Evolutionary conservation across 108 stramenopile genomes (phyloP).

Genomic region (Stephanodiscus minutulus): DNA sequence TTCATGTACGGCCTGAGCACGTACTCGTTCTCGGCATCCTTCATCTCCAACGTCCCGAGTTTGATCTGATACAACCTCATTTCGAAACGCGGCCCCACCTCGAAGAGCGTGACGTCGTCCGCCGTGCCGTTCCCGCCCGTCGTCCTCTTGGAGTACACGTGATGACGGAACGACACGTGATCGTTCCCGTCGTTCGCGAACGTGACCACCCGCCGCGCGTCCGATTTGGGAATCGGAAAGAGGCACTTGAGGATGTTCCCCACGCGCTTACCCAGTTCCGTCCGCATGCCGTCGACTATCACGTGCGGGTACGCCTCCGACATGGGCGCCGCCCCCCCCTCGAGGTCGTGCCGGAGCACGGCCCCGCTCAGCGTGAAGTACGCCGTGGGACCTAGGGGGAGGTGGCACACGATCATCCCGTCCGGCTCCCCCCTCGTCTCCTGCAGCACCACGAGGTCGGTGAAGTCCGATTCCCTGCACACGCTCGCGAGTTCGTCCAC

Average conservation of each 20-base stretch:
- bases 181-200: slow-evolving; percentile 92
- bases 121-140: slow-evolving; percentile 11
- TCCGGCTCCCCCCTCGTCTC: slow-evolving; percentile 99
- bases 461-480: slow-evolving; percentile 90
- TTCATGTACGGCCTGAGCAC: slow-evolving; percentile 98
- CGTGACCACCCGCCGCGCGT: slow-evolving; percentile 91
- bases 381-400: slow-evolving; percentile 97
- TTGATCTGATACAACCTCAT: slow-evolving; percentile 95
- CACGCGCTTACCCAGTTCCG: slow-evolving; percentile 87
- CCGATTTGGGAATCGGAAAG: slow-evolving; percentile 93
- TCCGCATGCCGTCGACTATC: slow-evolving; percentile 87
- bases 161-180: slow-evolving; percentile 97
- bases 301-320: slow-evolving; percentile 95
- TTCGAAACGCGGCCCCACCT: slow-evolving; percentile 99
- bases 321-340: slow-evolving; percentile 93
- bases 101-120: slow-evolving; percentile 89
- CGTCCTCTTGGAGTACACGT: slow-evolving; percentile 88
- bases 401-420: slow-evolving; percentile 95
- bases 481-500: slow-evolving; percentile 93
- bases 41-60: slow-evolving; percentile 93
- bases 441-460: slow-evolving; percentile 95
- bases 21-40: slow-evolving; percentile 98
- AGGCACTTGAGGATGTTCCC: slow-evolving; percentile 94
- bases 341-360: slow-evolving; percentile 96
- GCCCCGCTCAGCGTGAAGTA: slow-evolving; percentile 91